Conservation (phyloP, 257 asterid genomes). For the Solanum corneliomulleri region DNA sequence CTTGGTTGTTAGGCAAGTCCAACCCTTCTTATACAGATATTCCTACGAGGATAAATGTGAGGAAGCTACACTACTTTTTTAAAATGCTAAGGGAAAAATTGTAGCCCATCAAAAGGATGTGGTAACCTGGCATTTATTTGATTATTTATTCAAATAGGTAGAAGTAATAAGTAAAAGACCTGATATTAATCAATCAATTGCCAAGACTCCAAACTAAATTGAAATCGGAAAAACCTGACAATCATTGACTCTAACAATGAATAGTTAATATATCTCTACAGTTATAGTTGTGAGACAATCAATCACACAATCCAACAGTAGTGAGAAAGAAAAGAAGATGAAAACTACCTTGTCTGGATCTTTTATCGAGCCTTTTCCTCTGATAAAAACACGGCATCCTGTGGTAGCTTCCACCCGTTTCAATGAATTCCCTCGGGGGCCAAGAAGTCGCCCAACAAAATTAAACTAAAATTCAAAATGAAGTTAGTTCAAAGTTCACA, state of each 20-base stretch:
- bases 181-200: background rate
- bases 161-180: background rate
- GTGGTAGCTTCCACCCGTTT: slow-evolving; percentile 94
- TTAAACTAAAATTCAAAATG: slow-evolving; percentile 49
- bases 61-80: background rate
- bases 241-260: background rate
- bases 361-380: slow-evolving; percentile 97
- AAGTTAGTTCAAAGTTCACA: background rate
- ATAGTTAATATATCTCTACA: background rate
- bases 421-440: slow-evolving; percentile 95
- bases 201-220: background rate
- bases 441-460: slow-evolving; percentile 96
- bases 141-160: background rate
- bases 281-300: background rate
- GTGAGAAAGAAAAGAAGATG: background rate
- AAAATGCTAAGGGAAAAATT: background rate
- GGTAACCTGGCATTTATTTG: background rate
- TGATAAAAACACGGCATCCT: slow-evolving; percentile 92
- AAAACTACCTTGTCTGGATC: slow-evolving; percentile 83
- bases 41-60: background rate
- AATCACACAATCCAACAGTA: background rate
- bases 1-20: background rate
- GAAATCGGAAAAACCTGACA: background rate
- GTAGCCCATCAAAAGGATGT: background rate
- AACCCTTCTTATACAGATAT: background rate